phyloP scores from a whole-genome alignment of 177 flowering plant species.

The Vitis hybrid region DNA sequence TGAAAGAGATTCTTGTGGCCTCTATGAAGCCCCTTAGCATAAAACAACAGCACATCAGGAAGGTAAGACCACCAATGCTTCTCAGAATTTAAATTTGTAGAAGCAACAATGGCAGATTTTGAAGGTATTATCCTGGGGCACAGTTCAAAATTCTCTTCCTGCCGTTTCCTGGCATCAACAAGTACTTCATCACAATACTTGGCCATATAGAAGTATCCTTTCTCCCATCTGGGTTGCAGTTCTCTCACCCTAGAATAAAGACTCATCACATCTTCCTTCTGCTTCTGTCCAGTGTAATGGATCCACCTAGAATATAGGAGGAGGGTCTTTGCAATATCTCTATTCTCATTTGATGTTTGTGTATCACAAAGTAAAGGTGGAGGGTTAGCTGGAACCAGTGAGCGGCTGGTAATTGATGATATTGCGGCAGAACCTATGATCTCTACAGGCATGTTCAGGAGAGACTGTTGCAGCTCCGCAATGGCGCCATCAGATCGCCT shows the following conservation, averaged over 20 bases:
- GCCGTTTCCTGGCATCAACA: constrained; percentile 94
- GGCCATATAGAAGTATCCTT: constrained; percentile 89
- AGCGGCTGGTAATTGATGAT: constrained; percentile 78
- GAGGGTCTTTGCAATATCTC: constrained; percentile 80
- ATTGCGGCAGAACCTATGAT: constrained; percentile 76
- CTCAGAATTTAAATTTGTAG: constrained; percentile 47
- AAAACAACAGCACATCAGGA: constrained; percentile 78
- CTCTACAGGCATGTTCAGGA: constrained; percentile 81
- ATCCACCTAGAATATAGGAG: constrained; percentile 96
- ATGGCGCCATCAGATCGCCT: constrained; percentile 91
- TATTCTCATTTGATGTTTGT: constrained; percentile 60
- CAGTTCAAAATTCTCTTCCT: constrained; percentile 65
- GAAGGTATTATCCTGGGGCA: constrained; percentile 37
- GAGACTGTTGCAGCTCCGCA: constrained; percentile 82
- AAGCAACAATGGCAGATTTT: constrained; percentile 27
- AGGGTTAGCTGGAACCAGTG: constrained; percentile 57
- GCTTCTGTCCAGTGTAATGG: constrained; percentile 96
- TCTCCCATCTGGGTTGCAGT: constrained; percentile 96
- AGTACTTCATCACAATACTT: constrained; percentile 93
- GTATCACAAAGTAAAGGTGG: constrained; percentile 41
- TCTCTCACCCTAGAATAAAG: constrained; percentile 89
- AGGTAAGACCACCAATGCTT: constrained; percentile 78
- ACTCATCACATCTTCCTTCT: constrained; percentile 89
- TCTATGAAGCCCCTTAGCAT: constrained; percentile 95
- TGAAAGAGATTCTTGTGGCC: constrained; percentile 94